Percentiles rank a stretch among this genome's conserved stretches.
Evolutionary conservation across 345 rosid genomes (phyloP).

Genomic region (Melaleuca quinquenervia): DNA sequence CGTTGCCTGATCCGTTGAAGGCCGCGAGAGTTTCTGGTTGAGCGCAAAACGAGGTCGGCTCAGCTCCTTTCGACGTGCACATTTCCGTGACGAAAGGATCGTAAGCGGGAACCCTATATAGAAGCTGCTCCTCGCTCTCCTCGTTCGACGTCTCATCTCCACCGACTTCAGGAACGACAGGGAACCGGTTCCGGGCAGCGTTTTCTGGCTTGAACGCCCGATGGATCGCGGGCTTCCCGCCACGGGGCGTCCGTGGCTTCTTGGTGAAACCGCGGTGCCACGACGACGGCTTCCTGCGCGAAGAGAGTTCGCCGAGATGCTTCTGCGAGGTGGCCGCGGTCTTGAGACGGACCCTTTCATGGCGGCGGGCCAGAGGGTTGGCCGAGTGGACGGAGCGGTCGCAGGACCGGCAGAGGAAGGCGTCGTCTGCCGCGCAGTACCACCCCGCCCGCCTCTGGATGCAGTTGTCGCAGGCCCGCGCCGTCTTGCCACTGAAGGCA

Average conservation of each 20-base stretch:
- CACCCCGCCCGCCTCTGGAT: conserved; percentile 67
- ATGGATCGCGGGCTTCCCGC: conserved; percentile 9
- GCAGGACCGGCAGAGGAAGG: conserved; percentile 87
- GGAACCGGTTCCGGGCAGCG: conserved; percentile 5
- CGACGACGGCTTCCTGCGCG: conserved; percentile 12
- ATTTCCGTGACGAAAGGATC: conserved; percentile 53
- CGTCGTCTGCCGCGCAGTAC: conserved; percentile 97
- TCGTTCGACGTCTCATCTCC: conserved; percentile 43
- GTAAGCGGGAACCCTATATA: conserved; percentile 72
- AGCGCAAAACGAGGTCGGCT: not conserved
- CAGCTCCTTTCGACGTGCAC: conserved; percentile 23
- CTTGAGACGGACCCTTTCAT: conserved; percentile 73
- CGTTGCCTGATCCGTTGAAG: not conserved
- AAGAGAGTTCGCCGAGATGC: not conserved
- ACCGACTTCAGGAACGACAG: conserved; percentile 68
- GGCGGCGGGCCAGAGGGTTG: conserved; percentile 73
- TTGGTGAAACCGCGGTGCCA: conserved; percentile 81
- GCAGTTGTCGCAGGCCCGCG: conserved; percentile 85
- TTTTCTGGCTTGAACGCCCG: not conserved
- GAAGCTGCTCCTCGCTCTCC: conserved; percentile 66
- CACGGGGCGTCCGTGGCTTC: conserved; percentile 80
- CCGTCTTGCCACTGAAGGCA: conserved; percentile 70
- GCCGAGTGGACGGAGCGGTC: conserved; percentile 85
- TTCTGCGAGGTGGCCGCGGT: conserved; percentile 24
- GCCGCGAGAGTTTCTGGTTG: not conserved